Evolutionary conservation across 2,329 filamentous ascomycete species (phyloP), one percentile per base, ranked within the genome.

Genomic region (Penicillium capsulatum): DNA sequence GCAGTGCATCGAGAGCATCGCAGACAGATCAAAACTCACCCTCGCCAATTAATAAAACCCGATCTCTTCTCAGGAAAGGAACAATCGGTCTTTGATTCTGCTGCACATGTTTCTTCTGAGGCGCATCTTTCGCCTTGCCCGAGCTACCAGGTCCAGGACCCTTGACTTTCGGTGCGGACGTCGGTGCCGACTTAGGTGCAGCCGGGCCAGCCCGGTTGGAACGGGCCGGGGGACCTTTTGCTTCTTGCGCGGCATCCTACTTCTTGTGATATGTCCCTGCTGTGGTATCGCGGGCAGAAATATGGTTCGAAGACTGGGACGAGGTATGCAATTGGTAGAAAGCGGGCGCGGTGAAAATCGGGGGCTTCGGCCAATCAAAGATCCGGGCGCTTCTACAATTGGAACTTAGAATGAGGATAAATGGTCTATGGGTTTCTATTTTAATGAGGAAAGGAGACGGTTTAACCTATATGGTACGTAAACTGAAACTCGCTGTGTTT

Each of bases 31-130:
- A n/a, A n/a, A n/a, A 51, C 64, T 54, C 44, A 68, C 69, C 69
- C 58, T 72, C 69, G 10, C 69, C 69, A 51, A 71, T 50, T 17
- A 71, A 51, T 17, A 72, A 52, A 31, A 71, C 60, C 31, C 66
- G 59, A 58, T 72, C 69, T 15, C 50, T 57, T 33, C 50, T 61
- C 24, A 59, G 49, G 48, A 71, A 71, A 1, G 68, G 69, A 32
- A 68, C 57, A 31, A 60, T 60, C 10, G 64, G 62, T 28, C 54
- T 50, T 27, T 52, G 54, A 32, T 61, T 53, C 19, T 38, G 35
- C 31, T 57, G 52, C 10, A 55, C 15, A 22, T 44, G 44, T 27
- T 53, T 43, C 17, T 52, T 50, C 41, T 45, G 31, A 17, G 41
- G 34, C 26, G 38, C 46, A 13, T 38, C 31, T 10, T 41, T 51